These are phyloP conservation scores for Antitrichia curtipendula DNA, from an alignment of 225 moss, liverwort and hornwort genomes.

Conservation along the genomic window DNA sequence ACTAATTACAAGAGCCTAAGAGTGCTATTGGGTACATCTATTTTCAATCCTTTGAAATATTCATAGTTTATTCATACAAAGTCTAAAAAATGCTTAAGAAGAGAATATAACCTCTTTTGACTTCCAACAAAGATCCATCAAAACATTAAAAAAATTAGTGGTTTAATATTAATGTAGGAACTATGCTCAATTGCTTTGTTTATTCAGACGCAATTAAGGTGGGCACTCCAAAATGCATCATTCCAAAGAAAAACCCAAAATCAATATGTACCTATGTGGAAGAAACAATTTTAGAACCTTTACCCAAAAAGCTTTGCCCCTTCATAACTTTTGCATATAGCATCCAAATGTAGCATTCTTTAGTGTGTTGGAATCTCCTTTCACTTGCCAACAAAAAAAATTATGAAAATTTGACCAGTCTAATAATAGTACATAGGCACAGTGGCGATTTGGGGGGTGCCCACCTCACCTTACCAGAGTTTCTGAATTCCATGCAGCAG, in stretches of 20 bases:
- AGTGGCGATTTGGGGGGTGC: not conserved
- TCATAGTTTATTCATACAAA: too few species aligned
- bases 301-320: not conserved
- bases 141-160: not conserved
- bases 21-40: not conserved
- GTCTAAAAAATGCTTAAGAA: not conserved
- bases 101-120: not conserved
- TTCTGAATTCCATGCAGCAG: not conserved
- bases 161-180: not conserved
- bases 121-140: not conserved
- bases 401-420: not conserved
- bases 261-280: not conserved
- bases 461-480: too few species aligned
- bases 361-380: not conserved
- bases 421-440: not conserved
- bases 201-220: not conserved
- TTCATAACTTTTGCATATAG: not conserved
- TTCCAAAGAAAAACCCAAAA: not conserved
- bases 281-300: not conserved
- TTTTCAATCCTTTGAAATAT: not conserved
- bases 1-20: accelerated
- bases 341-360: not conserved
- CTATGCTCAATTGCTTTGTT: not conserved
- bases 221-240: accelerated
- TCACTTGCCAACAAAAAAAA: not conserved